Evolutionary conservation across 1,284 basidiomycete species (phyloP), one percentile per base, ranked within the genome.

Genomic region (Cutaneotrichosporon sp.): DNA sequence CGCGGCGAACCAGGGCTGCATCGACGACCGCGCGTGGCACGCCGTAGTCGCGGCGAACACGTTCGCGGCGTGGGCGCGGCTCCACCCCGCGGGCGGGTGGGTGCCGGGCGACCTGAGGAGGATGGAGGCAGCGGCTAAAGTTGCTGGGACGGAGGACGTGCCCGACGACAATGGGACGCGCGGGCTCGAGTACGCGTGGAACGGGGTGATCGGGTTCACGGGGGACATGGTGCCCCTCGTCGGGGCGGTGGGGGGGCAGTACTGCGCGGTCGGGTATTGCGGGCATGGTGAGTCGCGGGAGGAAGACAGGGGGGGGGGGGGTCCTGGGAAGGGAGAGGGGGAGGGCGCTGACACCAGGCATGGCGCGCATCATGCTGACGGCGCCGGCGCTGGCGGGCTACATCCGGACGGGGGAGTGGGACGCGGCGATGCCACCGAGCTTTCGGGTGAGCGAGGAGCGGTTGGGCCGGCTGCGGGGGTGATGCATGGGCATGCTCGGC

Each of bases 321-420:
- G n/a, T n/a, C n/a, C n/a, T n/a, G 29, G 9, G 29, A 9, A 29
- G 29, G 29, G 29, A 29, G 9, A 5, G 16, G 51, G 47, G 5
- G 45, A 14, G 20, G 33, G 47, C 10, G 43, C 55, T 56, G 54
- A 54, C 47, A 1, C 1, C 38, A 68, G 69, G 71, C 5, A 72
- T 76, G 75, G 75, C 77, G n/a, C 64, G 75, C 18, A 79, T 77
- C 58, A 74, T 77, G 64, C 66, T 73, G 31, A 72, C 72, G 36
- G 77, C 73, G 3, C 77, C 77, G 2, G 64, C 67, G 20, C 65
- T 77, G 4, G 75, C 74, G 13, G 24, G 29, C 10, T 59, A 70
- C 50, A 70, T 78, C 1, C 56, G 63, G 20, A 67, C 62, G 11
- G 71, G 69, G 9, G 59, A 65, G 36, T 77, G 73, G 70, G 71